Evolutionary conservation across 306 rosid species (phyloP).

Genomic region (Phaseolus lunatus): DNA sequence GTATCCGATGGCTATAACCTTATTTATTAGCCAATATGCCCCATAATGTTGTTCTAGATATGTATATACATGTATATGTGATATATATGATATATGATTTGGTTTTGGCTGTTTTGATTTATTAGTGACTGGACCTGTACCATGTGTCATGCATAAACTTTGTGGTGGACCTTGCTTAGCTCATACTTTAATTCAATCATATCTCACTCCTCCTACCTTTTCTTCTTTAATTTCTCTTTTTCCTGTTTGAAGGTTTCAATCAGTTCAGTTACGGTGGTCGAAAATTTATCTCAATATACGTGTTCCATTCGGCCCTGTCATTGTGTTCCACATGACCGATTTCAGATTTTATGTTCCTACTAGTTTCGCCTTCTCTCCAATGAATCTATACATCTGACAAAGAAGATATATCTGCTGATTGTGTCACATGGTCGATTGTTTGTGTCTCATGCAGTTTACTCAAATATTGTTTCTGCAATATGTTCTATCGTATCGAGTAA

Average conservation of each 20-base stretch:
- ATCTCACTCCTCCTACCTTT: conserved; percentile 42
- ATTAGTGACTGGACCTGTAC: background rate
- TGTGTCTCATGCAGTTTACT: background rate
- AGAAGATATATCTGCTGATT: background rate
- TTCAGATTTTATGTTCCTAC: conserved; percentile 29
- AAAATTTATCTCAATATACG: conserved; percentile 44
- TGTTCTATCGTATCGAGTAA: conserved; percentile 9
- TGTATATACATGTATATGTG: background rate
- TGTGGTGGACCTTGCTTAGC: conserved; percentile 56
- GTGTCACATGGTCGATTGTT: conserved; percentile 18
- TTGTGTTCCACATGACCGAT: conserved; percentile 32
- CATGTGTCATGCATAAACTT: conserved; percentile 50
- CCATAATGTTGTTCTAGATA: conserved; percentile 30
- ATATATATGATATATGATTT: conserved; percentile 20
- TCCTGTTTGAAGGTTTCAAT: conserved; percentile 32
- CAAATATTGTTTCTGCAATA: background rate
- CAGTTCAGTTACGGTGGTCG: conserved; percentile 37
- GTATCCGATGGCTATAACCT: conserved; percentile 28
- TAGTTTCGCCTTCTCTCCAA: background rate
- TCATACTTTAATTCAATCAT: conserved; percentile 56
- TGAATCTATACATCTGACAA: background rate
- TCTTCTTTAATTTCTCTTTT: conserved; percentile 22
- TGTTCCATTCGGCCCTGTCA: conserved; percentile 40
- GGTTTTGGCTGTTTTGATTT: conserved; percentile 37
- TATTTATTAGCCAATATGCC: conserved; percentile 42